phyloP scores from a whole-genome alignment of 495 filamentous ascomycete genomes.

The Podospora anserina region DNA sequence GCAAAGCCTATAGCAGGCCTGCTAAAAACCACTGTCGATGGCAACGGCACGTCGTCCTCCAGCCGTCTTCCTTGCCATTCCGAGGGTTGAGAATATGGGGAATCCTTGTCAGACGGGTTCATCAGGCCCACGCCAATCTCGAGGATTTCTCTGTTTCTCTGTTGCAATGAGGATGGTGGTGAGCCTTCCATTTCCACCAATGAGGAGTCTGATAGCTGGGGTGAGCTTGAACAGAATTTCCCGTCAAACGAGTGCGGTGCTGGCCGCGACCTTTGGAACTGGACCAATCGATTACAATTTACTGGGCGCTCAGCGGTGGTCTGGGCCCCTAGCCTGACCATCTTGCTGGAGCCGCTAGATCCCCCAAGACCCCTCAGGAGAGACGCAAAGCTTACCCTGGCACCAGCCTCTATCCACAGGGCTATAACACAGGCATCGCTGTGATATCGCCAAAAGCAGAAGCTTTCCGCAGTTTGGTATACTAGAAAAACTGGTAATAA shows the following conservation, averaged over 20 bases:
- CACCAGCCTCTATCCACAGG: background rate
- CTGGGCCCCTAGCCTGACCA: background rate
- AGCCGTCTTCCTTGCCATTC: constrained; percentile 8
- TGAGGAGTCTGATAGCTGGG: background rate
- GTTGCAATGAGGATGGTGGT: background rate
- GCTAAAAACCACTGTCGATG: background rate
- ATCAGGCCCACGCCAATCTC: background rate
- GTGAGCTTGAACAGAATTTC: background rate
- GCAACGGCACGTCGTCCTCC: background rate
- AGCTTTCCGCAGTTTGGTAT: background rate
- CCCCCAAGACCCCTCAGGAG: background rate
- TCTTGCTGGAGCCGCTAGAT: background rate
- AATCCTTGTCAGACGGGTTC: constrained; percentile 17
- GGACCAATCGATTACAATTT: too few relatives aligned
- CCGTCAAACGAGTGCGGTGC: too few relatives aligned
- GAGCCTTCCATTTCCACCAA: background rate
- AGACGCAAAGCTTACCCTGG: background rate
- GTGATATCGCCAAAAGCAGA: background rate
- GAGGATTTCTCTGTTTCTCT: background rate
- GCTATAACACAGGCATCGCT: background rate
- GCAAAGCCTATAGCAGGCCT: background rate
- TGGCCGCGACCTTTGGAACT: too few relatives aligned
- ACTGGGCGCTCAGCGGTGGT: background rate
- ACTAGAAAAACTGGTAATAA: background rate
- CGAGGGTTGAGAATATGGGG: constrained; percentile 17